Evolutionary conservation across 371 early-diverging fungal species (phyloP), one percentile per base, ranked within the genome.

Genomic region (Actinomortierella ambigua): DNA sequence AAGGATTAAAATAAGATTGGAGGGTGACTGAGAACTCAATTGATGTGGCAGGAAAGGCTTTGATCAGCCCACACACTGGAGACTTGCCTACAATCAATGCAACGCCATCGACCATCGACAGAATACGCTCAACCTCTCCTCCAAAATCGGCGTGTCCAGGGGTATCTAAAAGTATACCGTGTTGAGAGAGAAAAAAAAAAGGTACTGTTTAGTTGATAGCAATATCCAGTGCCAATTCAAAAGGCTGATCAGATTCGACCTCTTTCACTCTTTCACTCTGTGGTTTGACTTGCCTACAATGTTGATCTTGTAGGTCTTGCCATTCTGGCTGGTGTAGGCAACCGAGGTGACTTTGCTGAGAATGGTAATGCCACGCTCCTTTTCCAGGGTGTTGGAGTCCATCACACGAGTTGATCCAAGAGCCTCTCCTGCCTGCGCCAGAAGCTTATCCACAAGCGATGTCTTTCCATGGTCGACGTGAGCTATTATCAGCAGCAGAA

Each of bases 391-490:
- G 66, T 92, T 88, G 7, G 89, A 89, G 77, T 95, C 95, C 91
- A 95, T 93, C 23, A 92, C 89, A 14, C 91, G 82, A 15, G 79
- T 67, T 17, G 71, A 61, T 61, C 71, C 71, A 4, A 70, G 53
- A 14, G 71, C 65, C 59, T 70, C 71, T 64, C 79, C 79, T 6
- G 76, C 70, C 55, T 80, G 81, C 7, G 99, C 93, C 28, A 99
- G 78, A 23, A 99, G 80, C 52, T 93, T 91, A 77, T 99, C 99
- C n/a, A 98, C 94, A 13, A 99, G 82, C 3, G 99, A 99, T 1
- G 99, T 99, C 79, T 99, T 99, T 57, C 98, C 98, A 61, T 96
- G 97, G 78, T 97, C 98, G 42, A 98, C 97, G 76, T 98, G 98
- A 7, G 98, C 98, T 69, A 85, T 76, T 57, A 27, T 29, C 41